A percentile compares a stretch with the other conserved stretches of the same genome.
Evolutionary conservation across 2,329 filamentous ascomycete species (phyloP).

Genomic region (Alternaria sp.): DNA sequence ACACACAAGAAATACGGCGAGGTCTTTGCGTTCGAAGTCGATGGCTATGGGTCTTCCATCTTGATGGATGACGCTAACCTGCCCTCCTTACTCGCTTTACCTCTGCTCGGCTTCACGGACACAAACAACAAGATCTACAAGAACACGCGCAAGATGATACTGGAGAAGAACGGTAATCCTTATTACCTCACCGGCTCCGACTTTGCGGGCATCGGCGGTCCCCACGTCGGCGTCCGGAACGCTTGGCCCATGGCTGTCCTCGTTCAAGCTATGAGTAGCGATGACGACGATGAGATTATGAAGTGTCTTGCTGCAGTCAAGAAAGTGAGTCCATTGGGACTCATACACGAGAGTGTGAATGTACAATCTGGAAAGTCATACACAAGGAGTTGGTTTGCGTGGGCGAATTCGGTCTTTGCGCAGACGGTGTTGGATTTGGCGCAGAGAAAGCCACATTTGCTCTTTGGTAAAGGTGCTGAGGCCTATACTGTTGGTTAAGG

Average conservation of each 20-base stretch:
- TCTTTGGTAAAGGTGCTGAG: constrained; percentile 72
- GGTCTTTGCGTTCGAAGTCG: constrained; percentile 87
- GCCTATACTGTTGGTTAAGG: constrained; percentile 28
- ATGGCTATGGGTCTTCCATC: constrained; percentile 82
- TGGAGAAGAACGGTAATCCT: constrained; percentile 79
- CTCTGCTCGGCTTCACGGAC: constrained; percentile 76
- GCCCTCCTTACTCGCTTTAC: constrained; percentile 78
- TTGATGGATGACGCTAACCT: constrained; percentile 92
- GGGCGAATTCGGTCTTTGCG: constrained; percentile 97
- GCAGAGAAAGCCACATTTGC: constrained; percentile 82
- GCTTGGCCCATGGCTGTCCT: constrained; percentile 98
- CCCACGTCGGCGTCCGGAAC: constrained; percentile 80
- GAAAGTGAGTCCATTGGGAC: constrained; percentile 72
- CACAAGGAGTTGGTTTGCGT: constrained; percentile 86
- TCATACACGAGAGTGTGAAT: constrained; percentile 86
- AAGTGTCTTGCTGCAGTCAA: constrained; percentile 76
- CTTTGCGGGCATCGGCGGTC: constrained; percentile 88
- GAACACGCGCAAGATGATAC: constrained; percentile 85
- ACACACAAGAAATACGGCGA: constrained; percentile 75
- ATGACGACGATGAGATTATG: constrained; percentile 81
- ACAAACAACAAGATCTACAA: constrained; percentile 74
- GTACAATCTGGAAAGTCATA: not conserved
- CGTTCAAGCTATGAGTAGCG: constrained; percentile 86
- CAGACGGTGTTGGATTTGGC: constrained; percentile 90
- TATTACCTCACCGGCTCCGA: constrained; percentile 80